Evolutionary conservation across 2,329 filamentous ascomycete species (phyloP).

Genomic region (Trichoderma simmonsii): DNA sequence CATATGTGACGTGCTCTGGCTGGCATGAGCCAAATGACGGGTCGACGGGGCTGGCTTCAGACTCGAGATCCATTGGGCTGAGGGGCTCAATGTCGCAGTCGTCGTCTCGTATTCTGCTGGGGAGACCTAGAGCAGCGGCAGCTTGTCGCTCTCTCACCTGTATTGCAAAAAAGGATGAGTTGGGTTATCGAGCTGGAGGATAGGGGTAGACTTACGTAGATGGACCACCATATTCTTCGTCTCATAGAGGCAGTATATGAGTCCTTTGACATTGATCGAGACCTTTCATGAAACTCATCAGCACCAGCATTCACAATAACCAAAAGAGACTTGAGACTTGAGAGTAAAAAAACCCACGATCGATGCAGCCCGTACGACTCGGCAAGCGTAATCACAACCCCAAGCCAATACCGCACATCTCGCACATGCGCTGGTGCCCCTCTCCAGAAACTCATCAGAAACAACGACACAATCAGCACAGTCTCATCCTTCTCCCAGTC

Average conservation of each 20-base stretch:
- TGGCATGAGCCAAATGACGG: conserved; percentile 31
- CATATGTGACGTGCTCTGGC: conserved; percentile 35
- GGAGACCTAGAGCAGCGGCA: conserved; percentile 35
- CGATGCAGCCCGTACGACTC: conserved; percentile 48
- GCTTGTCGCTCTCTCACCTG: conserved; percentile 38
- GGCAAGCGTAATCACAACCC: conserved; percentile 48
- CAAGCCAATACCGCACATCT: conserved; percentile 49
- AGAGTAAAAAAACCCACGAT: conserved; percentile 26
- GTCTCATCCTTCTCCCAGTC: conserved; percentile 52
- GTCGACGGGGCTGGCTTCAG: conserved; percentile 22
- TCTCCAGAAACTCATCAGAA: conserved; percentile 55
- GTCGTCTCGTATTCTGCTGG: conserved; percentile 38
- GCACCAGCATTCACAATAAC: not conserved
- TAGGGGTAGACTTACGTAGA: conserved; percentile 40
- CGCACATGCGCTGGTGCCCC: conserved; percentile 47
- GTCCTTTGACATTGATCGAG: conserved; percentile 29
- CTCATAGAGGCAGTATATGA: conserved; percentile 34
- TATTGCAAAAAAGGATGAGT: not conserved
- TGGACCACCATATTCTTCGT: conserved; percentile 52
- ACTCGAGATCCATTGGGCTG: conserved; percentile 31
- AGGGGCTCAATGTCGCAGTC: conserved; percentile 39
- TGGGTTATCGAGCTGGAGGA: not conserved
- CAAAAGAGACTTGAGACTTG: not conserved
- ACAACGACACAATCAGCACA: conserved; percentile 48
- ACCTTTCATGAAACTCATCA: conserved; percentile 14